Evolutionary conservation across 164 flowering plant genomes (phyloP), one percentile per base, ranked within the genome.

Genomic region (Cinnamomum chago): DNA sequence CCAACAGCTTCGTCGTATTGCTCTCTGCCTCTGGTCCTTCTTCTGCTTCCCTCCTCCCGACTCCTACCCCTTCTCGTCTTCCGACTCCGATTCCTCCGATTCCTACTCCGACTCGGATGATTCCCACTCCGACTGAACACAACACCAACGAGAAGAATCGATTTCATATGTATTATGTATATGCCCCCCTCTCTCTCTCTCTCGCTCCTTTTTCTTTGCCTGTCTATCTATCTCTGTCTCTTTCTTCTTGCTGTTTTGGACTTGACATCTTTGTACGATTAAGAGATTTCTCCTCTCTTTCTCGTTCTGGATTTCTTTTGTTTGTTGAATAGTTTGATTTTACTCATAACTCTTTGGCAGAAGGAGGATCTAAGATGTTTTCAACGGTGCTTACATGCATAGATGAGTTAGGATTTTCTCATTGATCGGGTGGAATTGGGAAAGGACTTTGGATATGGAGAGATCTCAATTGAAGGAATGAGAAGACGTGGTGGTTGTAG

Each of bases 1-100:
- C 70, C 92, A 81, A 27, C 90, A 88, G 5, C 67, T 92, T 24
- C 84, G 87, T 24, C 89, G 94, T 68, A 78, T 93, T 76, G 85
- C 90, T 18, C 84, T 88, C 75, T 86, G 91, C 62, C 50, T 91
- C 72, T 87, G 86, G 79, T 77, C 89, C 47, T 84, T 88, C 81
- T 88, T 90, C 72, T 89, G 94, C 80, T 82, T 79, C 78, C 88
- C 89, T 2, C 77, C 77, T 10, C 80, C 83, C 14, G 74, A 83
- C 25, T 81, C 67, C 72, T 77, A 70, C 65, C 73, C 11, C 66
- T 72, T 67, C 22, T 73, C 81, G 65, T 30, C 66, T 33, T 77
- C 84, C 30, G 76, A 70, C 68, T 72, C 82, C 10, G 78, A 83
- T 7, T 62, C 60, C 51, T 67, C 73, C 24, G 76, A 71, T 23